Evolutionary conservation across 164 flowering plant genomes (phyloP).

Genomic region (Pachysandra terminalis): DNA sequence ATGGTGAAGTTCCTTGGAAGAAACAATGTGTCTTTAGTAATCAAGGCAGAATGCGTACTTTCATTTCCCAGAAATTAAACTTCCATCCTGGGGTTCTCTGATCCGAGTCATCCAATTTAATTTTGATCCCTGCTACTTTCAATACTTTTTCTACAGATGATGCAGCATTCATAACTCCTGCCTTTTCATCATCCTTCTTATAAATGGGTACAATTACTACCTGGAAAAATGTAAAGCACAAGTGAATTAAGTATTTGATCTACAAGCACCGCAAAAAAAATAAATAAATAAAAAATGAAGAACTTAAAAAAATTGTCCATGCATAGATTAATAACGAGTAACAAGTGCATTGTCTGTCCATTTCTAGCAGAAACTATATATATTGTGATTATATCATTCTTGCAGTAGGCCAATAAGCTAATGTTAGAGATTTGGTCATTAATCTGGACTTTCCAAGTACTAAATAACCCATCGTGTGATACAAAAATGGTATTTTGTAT

Average conservation of each 20-base stretch:
- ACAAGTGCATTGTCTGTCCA: too few relatives aligned
- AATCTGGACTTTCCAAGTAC: too few relatives aligned
- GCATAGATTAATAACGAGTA: too few relatives aligned
- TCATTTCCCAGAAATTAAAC: slow-evolving; percentile 99
- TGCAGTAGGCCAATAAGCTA: too few relatives aligned
- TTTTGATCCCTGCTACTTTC: slow-evolving; percentile 64
- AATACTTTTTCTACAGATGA: slow-evolving; percentile 49
- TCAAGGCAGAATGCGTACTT: slow-evolving; percentile 40
- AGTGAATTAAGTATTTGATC: background rate
- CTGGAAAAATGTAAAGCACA: slow-evolving; percentile 28
- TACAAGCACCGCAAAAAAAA: too few relatives aligned
- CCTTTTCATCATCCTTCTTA: slow-evolving; percentile 69
- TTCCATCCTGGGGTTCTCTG: slow-evolving; percentile 98
- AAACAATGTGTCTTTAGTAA: background rate
- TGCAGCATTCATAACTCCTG: slow-evolving; percentile 72
- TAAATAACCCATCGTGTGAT: too few relatives aligned
- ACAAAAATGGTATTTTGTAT: too few relatives aligned
- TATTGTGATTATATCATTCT: too few relatives aligned
- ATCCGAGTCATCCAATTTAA: slow-evolving; percentile 82
- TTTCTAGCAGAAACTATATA: too few relatives aligned
- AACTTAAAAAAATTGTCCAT: too few relatives aligned
- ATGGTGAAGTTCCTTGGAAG: background rate
- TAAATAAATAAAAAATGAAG: too few relatives aligned
- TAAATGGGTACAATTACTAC: slow-evolving; percentile 91
- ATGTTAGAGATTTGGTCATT: too few relatives aligned